Base-by-base conservation (phyloP, 495 filamentous ascomycete genomes). In the Tricharina praecox region DNA sequence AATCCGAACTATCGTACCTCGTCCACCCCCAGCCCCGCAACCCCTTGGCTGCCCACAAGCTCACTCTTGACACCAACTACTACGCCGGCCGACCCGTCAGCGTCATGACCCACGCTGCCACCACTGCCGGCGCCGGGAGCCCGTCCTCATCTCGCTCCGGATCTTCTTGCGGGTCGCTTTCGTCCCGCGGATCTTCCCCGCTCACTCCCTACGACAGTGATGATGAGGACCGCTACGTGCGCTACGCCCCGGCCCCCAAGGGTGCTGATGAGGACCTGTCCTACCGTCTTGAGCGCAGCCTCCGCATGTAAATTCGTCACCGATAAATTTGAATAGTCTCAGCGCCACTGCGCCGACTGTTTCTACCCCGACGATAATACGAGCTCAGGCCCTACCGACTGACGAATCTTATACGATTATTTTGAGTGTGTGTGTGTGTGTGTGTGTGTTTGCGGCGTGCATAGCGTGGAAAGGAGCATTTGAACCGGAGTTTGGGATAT, bases 11-110 rank as follows among this genome's bases (percentile, higher is more conserved):
- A 38, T 9, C 93, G 81, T 37, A 60, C 43, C 73, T 85, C 33
- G 85, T 82, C 52, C 79, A 87, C 70, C 96, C 96, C 71, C 71
- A 78, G 53, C 77, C 82, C 57, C 90, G 90, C 58, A 86, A 85
- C 72, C 90, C 90, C 48, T 70, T 80, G 56, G 81, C 85, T 58
- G 85, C 86, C 46, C 74, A 85, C 52, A 79, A 79, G 61, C 72
- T 82, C 61, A 82, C 96, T 67, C 76, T 86, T 56, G 75, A 85
- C 62, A 72, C 69, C 53, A 76, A 85, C 66, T 85, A 33, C 43
- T 8, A 16, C 35, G 7, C 13, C 34, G 44, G 81, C 68, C 71
- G 70, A 53, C 73, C 76, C 49, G 71, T 72, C 36, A 92, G 63
- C 76, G 76, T 48, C 80, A 88, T 53, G 71, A 77, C 60, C 71